Conservation (phyloP, 352 stramenopile species). For the Phytopythium mirpurense region DNA sequence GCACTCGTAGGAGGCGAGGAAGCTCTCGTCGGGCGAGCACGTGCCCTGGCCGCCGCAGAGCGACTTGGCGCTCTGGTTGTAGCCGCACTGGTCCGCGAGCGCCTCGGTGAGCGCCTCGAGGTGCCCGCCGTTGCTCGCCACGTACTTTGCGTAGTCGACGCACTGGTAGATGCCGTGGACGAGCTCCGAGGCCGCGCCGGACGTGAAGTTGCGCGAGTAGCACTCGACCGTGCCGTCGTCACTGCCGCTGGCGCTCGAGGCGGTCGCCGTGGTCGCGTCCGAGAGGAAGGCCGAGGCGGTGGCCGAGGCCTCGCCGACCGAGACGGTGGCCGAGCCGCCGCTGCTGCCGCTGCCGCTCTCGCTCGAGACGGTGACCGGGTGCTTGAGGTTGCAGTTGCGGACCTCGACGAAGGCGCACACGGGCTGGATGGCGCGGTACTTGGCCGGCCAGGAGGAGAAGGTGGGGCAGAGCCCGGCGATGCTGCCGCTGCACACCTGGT, state of each 20-base stretch:
- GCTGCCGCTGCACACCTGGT: conserved; percentile 49
- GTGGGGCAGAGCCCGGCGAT: conserved; percentile 64
- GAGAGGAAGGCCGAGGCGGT: conserved; percentile 13
- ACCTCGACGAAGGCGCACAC: conserved; percentile 66
- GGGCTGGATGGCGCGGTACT: conserved; percentile 62
- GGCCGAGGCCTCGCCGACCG: conserved; percentile 13
- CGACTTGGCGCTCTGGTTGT: conserved; percentile 30
- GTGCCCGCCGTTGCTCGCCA: conserved; percentile 45
- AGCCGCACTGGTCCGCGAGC: conserved; percentile 45
- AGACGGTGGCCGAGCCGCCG: conserved; percentile 12
- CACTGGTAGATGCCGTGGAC: conserved; percentile 79
- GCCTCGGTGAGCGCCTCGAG: conserved; percentile 59
- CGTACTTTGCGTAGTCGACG: conserved; percentile 60
- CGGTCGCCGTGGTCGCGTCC: conserved; percentile 6
- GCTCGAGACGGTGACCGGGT: conserved; percentile 27
- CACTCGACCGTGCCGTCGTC: conserved; percentile 45
- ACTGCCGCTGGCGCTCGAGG: too few species aligned
- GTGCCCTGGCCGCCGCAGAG: conserved; percentile 72
- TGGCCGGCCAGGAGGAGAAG: conserved; percentile 65
- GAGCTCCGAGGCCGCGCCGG: conserved; percentile 28
- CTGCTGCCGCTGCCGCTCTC: neutral
- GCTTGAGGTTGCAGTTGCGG: conserved; percentile 55
- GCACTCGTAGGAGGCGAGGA: conserved; percentile 65
- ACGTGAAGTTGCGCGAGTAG: conserved; percentile 61
- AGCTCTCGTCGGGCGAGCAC: conserved; percentile 48